phyloP scores from a whole-genome alignment of 2,329 filamentous ascomycete species.

The Talaromyces sp. region DNA sequence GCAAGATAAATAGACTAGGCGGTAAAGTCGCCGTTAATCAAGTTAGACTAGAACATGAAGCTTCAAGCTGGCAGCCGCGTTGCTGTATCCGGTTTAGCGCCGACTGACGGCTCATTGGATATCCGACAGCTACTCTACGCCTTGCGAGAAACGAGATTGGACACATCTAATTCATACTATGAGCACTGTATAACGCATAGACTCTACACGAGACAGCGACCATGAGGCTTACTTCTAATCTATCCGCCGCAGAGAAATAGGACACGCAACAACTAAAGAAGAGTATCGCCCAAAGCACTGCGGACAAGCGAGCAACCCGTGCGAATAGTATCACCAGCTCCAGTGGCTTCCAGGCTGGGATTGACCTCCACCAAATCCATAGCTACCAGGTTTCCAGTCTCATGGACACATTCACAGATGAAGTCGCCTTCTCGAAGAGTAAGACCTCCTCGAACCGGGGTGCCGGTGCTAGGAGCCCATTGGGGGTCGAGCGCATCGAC shows the following conservation, averaged over 20 bases:
- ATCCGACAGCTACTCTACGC: neutral
- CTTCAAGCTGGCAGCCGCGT: neutral
- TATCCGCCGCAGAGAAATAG: neutral
- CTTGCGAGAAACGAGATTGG: neutral
- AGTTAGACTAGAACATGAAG: neutral
- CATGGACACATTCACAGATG: constrained; percentile 84
- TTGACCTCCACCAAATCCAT: constrained; percentile 84
- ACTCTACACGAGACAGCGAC: neutral
- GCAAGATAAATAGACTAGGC: constrained; percentile 8
- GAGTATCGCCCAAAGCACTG: constrained; percentile 86
- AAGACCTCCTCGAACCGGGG: constrained; percentile 86
- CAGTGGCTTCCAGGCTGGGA: constrained; percentile 65
- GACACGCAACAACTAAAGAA: constrained; percentile 57
- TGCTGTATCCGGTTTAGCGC: constrained; percentile 7
- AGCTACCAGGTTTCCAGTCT: constrained; percentile 73
- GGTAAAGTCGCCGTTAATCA: neutral
- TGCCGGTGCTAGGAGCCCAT: constrained; percentile 95
- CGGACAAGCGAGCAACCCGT: constrained; percentile 88
- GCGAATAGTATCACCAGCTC: constrained; percentile 79
- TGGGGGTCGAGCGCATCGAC: constrained; percentile 94
- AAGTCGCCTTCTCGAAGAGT: constrained; percentile 95
- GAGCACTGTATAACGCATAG: neutral
- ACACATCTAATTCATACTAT: neutral
- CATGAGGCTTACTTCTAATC: neutral
- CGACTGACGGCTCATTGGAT: neutral